These are phyloP conservation scores for Amaranthus cruentus DNA, from an alignment of 148 eudicot species.

Conservation along the genomic window DNA sequence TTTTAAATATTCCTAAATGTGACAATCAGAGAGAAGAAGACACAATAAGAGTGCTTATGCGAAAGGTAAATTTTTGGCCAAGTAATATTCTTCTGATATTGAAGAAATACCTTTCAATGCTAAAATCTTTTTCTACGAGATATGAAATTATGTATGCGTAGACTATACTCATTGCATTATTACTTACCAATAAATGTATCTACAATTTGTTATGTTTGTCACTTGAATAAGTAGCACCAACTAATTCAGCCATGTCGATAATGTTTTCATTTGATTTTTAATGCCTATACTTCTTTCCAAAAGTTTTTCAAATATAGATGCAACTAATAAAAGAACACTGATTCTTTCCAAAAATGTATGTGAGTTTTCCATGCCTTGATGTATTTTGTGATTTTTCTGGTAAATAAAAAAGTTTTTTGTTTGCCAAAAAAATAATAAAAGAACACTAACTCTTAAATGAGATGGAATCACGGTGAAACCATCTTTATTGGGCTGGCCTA, in stretches of 20 bases:
- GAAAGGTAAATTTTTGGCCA: conserved; percentile 3
- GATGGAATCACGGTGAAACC: no score
- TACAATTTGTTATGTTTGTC: conserved; percentile 11
- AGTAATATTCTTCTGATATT: background rate
- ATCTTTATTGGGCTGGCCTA: no score
- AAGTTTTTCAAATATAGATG: no score
- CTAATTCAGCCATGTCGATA: conserved; percentile 1
- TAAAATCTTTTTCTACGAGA: background rate
- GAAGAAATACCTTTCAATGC: background rate
- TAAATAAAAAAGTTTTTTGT: no score
- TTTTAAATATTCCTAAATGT: background rate
- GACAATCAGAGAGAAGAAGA: background rate
- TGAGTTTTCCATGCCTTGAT: no score
- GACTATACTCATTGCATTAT: conserved; percentile 5
- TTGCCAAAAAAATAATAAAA: no score
- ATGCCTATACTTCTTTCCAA: background rate
- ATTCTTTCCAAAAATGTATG: no score
- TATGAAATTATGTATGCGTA: background rate
- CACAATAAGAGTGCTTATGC: background rate
- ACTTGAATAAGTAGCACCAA: conserved; percentile 1
- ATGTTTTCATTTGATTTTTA: background rate
- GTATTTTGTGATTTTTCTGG: no score
- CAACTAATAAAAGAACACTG: no score
- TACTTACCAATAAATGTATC: background rate
- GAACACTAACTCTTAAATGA: no score